Evolutionary conservation across 73 alveolate genomes (phyloP), one percentile per base, ranked within the genome.

Genomic region (Stentor coeruleus): DNA sequence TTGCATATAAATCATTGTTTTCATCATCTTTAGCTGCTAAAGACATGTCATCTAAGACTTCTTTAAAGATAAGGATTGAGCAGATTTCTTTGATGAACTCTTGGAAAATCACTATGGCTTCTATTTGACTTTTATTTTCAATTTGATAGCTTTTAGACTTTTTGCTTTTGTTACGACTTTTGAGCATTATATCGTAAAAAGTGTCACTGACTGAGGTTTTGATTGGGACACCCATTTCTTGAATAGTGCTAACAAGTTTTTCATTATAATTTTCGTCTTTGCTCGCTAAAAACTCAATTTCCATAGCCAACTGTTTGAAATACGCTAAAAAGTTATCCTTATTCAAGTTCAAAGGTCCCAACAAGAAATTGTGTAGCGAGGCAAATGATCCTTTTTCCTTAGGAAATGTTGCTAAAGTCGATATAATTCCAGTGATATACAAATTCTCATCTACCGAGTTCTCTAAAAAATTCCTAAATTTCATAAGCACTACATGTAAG

Each of bases 21-120:
- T n/a, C n/a, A n/a, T n/a, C n/a, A n/a, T 57, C 73, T 57, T 57
- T 57, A 20, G 73, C 15, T 0, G 73, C 15, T 57, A 31, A n/a
- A 57, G 73, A 20, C 73, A 57, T 57, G 28, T 57, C 73, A 2
- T 57, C 35, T 31, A 57, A 20, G 35, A 57, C 35, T 31, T 57
- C 73, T 57, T 57, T 57, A 57, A 57, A 57, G 28, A 57, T n/a
- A 57, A 57, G 73, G 35, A 57, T 20, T 20, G 73, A 57, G 73
- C 73, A 57, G 35, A 57, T 57, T 57, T 57, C 73, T 57, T 57
- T 57, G 35, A 57, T 20, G 28, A 57, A 57, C 73, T 57, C 73
- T 57, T 57, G 73, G 73, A 57, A 57, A 1, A 57, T 31, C 28
- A 57, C 73, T 0, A 57, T 31, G 15, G 73, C 73, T 57, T 57